Evolutionary conservation across 78 protist genomes (phyloP).

Genomic region (Chrysochromulina parva): DNA sequence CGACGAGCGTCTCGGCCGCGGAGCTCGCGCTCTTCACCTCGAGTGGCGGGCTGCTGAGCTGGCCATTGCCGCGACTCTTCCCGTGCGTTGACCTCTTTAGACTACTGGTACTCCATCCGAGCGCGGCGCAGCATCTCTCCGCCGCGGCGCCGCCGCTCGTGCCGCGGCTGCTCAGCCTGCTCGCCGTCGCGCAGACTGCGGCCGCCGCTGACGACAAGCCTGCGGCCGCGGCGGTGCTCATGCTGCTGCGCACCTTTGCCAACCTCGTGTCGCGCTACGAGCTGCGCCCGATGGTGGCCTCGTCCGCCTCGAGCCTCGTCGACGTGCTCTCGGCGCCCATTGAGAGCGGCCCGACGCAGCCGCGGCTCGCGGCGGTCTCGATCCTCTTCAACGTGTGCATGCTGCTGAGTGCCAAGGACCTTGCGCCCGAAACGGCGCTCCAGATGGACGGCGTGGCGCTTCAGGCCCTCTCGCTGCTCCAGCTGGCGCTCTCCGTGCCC

Average conservation of each 20-base stretch:
- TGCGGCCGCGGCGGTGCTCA: not conserved
- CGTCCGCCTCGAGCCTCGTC: not conserved
- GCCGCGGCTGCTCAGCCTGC: not conserved
- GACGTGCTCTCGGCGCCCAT: not conserved
- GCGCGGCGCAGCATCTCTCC: not conserved
- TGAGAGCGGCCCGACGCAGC: not conserved
- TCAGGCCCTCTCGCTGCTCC: not conserved
- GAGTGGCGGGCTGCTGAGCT: not conserved
- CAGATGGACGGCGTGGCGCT: not conserved
- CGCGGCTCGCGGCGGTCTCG: not conserved
- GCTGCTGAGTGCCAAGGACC: not conserved
- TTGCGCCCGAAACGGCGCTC: not conserved
- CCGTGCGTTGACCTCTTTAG: not conserved
- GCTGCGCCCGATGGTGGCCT: not conserved
- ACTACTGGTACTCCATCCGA: not conserved
- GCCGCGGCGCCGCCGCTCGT: not conserved
- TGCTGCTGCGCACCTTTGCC: not conserved
- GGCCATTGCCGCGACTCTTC: not conserved
- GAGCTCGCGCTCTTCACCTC: not conserved
- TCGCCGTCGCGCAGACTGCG: not conserved
- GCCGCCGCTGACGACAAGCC: not conserved
- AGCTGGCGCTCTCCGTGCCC: not conserved
- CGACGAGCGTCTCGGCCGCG: not conserved
- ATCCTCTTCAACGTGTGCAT: not conserved
- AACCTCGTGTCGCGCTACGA: not conserved